Percentiles rank a stretch among this genome's conserved stretches.
Evolutionary conservation across 148 eudicot species (phyloP).

Genomic region (Diospyros lotus): DNA sequence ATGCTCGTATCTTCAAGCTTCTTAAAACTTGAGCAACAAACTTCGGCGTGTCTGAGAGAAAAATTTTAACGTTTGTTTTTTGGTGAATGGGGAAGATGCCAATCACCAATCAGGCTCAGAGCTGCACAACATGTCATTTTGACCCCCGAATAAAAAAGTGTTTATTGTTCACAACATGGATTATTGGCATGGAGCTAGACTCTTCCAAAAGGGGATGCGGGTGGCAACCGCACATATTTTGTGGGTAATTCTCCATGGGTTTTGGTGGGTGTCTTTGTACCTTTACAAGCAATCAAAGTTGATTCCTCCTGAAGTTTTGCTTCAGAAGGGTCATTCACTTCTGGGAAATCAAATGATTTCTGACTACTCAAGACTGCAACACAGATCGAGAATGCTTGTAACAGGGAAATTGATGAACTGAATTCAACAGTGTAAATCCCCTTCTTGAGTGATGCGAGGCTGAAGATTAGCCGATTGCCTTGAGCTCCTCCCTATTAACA

Average conservation of each 20-base stretch:
- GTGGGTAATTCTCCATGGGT: slow-evolving; percentile 34
- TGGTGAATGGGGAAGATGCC: no score
- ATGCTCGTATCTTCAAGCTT: no score
- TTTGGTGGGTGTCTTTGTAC: slow-evolving; percentile 19
- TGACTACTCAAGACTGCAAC: slow-evolving; percentile 41
- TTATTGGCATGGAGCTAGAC: slow-evolving; percentile 20
- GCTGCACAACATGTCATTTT: no score
- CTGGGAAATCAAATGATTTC: slow-evolving; percentile 31
- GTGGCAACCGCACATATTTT: slow-evolving; percentile 39
- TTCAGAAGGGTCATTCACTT: slow-evolving; percentile 16
- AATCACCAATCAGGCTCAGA: no score
- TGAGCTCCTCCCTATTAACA: slow-evolving; percentile 36
- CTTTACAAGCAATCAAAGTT: slow-evolving; percentile 11
- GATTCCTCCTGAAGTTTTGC: slow-evolving; percentile 19
- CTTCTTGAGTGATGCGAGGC: slow-evolving; percentile 48
- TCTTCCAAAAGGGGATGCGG: slow-evolving; percentile 61
- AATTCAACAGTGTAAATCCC: slow-evolving; percentile 60
- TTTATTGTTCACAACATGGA: no score
- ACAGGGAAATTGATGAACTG: slow-evolving; percentile 43
- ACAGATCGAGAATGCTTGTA: slow-evolving; percentile 66
- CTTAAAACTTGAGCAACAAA: no score
- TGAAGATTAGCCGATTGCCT: slow-evolving; percentile 37
- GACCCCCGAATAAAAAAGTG: no score
- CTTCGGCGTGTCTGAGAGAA: no score
- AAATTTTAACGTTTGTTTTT: no score